A percentile compares a stretch with the other conserved stretches of the same genome.
Evolutionary conservation across 2,329 filamentous ascomycete genomes (phyloP).

Genomic region (Harringtonia aguacate): DNA sequence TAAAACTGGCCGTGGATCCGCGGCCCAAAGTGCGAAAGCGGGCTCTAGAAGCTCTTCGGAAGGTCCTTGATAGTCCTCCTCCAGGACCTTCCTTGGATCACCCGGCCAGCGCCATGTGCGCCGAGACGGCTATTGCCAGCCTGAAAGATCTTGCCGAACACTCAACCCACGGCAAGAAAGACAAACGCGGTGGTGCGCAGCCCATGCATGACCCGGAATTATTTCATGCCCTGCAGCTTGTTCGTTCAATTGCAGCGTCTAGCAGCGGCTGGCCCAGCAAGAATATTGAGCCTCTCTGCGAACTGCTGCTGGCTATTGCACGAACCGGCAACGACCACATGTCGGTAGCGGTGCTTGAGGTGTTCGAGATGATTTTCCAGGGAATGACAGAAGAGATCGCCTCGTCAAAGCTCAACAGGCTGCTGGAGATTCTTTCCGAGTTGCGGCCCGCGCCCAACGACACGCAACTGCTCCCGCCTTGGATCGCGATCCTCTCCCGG

Average conservation of each 20-base stretch:
- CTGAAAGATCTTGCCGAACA: conserved; percentile 63
- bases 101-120: conserved; percentile 91
- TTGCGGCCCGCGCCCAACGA: conserved; percentile 87
- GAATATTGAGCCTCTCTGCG: conserved; percentile 87
- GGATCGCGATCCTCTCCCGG: conserved; percentile 90
- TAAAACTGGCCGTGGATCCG: conserved; percentile 75
- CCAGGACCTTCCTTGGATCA: conserved; percentile 90
- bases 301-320: conserved; percentile 79
- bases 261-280: conserved; percentile 93
- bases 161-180: conserved; percentile 53
- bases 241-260: conserved; percentile 78
- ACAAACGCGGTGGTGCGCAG: conserved; percentile 38
- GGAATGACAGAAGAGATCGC: conserved; percentile 84
- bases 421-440: conserved; percentile 87
- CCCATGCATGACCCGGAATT: conserved; percentile 66
- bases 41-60: conserved; percentile 79
- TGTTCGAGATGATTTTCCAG: conserved; percentile 94
- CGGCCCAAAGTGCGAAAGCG: conserved; percentile 90
- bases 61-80: conserved; percentile 73
- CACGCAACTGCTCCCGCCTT: conserved; percentile 86
- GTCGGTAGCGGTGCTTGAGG: conserved; percentile 92
- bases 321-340: conserved; percentile 88
- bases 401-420: conserved; percentile 76
- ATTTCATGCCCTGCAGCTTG: conserved; percentile 84
- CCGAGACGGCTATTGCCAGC: conserved; percentile 76